Evolutionary conservation across 2,329 filamentous ascomycete species (phyloP), one percentile per base, ranked within the genome.

Genomic region (Xylariaceae sp.): DNA sequence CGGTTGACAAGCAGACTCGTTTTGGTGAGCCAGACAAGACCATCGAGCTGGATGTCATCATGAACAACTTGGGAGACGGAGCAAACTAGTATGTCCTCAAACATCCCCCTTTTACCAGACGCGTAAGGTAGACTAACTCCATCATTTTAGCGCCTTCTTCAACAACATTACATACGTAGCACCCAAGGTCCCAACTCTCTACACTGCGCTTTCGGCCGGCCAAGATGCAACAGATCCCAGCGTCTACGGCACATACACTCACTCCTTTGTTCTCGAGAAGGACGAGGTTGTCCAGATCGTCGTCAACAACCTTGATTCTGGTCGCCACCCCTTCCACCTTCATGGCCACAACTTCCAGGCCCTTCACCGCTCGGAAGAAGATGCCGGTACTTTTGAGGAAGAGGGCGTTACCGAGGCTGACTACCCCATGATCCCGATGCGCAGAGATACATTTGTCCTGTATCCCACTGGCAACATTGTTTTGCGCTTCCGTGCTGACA

Each of bases 121-220:
- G 51, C 1, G 1, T 4, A n/a, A 50, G 34, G 15, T 35, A 15
- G 4, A 10, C 54, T 56, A 42, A 59, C 45, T 30, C 17, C 17
- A 18, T 30, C 8, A 30, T 4, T 18, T 2, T 13, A 67, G 61
- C 18, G 86, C 84, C 61, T 86, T 87, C 74, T 84, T 89, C 76
- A 92, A 93, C 77, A 86, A 89, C 72, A 83, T 90, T 63, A 90
- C 88, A 35, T 96, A 92, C 72, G 81, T 82, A 2, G 58, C 75
- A 0, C 90, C 89, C 53, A 89, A 90, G 71, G 90, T 95, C 0
- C 92, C 91, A 0, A 86, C 88, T 0, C 78, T 96, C 0, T 95
- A 92, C 77, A 90, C 88, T 0, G 89, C 82, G 1, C 78, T 95
- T 2, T 85, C 83, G 0, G 74, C 84, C 1, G 84, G 83, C 13